Evolutionary conservation across 1,139 yeast species (phyloP).

Genomic region (Saccharomyces pastorianus): DNA sequence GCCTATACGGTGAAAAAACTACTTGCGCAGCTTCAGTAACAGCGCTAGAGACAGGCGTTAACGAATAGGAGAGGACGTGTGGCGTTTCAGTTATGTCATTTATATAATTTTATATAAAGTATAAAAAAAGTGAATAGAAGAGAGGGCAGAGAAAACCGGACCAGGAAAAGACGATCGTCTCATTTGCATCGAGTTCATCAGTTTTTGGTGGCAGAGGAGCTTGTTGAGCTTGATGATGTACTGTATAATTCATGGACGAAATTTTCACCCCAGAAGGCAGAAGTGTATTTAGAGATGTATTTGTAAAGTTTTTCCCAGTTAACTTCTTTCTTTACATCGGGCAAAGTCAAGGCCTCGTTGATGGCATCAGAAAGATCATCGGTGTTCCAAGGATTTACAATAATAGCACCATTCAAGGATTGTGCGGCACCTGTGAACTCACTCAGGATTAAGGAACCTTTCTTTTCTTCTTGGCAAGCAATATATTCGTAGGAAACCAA

Average conservation of each 20-base stretch:
- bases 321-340: constrained; percentile 65
- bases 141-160: background rate
- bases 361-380: constrained; percentile 87
- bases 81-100: background rate
- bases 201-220: background rate
- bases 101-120: background rate
- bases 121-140: background rate
- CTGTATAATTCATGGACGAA: constrained; percentile 79
- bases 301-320: constrained; percentile 78
- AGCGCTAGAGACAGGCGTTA: background rate
- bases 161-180: background rate
- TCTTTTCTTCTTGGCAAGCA: constrained; percentile 83
- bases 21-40: background rate
- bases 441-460: constrained; percentile 78
- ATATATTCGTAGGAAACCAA: constrained; percentile 92
- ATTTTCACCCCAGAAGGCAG: constrained; percentile 94
- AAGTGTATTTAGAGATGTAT: constrained; percentile 86
- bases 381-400: constrained; percentile 97
- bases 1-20: background rate
- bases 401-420: constrained; percentile 82
- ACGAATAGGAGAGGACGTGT: background rate
- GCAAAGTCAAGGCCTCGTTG: constrained; percentile 77
- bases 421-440: constrained; percentile 99
- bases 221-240: constrained; percentile 7
- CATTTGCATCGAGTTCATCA: background rate